Conservation (phyloP, 2,329 filamentous ascomycete species). For the Aspergillus luchuensis region DNA sequence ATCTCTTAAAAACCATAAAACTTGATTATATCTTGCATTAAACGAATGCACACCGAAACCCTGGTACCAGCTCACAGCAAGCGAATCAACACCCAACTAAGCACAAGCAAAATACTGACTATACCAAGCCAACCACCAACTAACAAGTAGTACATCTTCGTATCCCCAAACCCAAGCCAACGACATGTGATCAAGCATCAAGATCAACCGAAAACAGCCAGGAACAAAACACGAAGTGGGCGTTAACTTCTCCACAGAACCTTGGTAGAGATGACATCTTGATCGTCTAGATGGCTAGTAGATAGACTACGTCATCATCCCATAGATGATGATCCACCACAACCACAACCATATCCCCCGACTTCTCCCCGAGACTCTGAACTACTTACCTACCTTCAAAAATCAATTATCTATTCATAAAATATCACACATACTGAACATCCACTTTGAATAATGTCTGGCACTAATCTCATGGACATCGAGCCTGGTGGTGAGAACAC, state of each 20-base stretch:
- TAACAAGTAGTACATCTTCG: neutral
- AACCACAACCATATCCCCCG: neutral
- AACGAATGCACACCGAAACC: no score
- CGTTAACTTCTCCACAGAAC: neutral
- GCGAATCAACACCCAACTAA: neutral
- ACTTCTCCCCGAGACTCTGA: neutral
- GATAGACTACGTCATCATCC: neutral
- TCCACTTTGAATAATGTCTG: constrained; percentile 45
- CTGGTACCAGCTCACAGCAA: no score
- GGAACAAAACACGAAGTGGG: neutral
- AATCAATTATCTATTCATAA: neutral
- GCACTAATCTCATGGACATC: constrained; percentile 59
- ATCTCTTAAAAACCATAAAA: no score
- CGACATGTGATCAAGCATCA: no score
- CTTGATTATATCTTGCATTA: no score
- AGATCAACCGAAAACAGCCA: neutral
- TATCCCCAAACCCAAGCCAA: neutral
- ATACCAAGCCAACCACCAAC: neutral
- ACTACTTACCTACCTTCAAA: neutral
- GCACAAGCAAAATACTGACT: no score
- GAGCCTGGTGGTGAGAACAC: constrained; percentile 62
- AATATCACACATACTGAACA: neutral
- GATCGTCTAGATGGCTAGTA: no score
- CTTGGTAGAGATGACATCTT: neutral
- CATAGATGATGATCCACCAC: neutral